phyloP scores from a whole-genome alignment of 768 basidiomycete genomes.

The Terana coerulea region DNA sequence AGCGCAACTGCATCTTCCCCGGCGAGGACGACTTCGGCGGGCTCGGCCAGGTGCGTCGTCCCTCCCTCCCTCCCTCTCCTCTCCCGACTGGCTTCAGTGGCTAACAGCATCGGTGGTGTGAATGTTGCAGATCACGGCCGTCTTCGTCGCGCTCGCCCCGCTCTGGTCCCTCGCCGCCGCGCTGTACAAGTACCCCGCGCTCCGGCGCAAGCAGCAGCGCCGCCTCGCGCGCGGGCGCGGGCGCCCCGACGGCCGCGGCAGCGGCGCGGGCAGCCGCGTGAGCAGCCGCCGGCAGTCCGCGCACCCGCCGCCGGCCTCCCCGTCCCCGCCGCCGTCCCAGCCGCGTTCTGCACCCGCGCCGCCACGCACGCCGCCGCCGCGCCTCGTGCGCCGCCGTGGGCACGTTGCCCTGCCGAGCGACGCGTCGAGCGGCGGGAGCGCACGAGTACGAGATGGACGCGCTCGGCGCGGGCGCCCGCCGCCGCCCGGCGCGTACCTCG shows the following conservation, averaged over 20 bases:
- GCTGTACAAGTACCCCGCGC: conserved; percentile 17
- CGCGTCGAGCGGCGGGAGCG: neutral
- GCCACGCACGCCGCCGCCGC: neutral
- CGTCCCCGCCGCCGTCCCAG: neutral
- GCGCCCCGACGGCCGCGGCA: neutral
- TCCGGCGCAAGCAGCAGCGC: conserved; percentile 2
- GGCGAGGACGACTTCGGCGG: conserved; percentile 23
- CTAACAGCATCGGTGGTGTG: neutral
- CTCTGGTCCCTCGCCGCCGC: conserved; percentile 23
- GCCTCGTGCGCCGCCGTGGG: neutral
- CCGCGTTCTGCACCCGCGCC: neutral
- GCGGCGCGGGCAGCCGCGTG: neutral
- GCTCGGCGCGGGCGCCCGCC: neutral
- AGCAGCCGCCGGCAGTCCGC: neutral
- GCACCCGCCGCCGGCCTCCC: neutral
- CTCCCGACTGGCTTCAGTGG: neutral
- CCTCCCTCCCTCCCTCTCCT: neutral
- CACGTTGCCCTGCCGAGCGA: neutral
- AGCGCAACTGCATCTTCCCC: conserved; percentile 18
- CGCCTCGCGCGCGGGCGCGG: too few relatives aligned
- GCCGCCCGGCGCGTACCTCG: too few relatives aligned
- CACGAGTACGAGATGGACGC: neutral
- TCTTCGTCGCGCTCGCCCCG: conserved; percentile 20
- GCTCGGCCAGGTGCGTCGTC: conserved; percentile 21
- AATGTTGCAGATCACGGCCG: conserved; percentile 20